These are phyloP conservation scores for Antitrichia curtipendula DNA, from an alignment of 225 moss, liverwort and hornwort species.

Conservation along the genomic window DNA sequence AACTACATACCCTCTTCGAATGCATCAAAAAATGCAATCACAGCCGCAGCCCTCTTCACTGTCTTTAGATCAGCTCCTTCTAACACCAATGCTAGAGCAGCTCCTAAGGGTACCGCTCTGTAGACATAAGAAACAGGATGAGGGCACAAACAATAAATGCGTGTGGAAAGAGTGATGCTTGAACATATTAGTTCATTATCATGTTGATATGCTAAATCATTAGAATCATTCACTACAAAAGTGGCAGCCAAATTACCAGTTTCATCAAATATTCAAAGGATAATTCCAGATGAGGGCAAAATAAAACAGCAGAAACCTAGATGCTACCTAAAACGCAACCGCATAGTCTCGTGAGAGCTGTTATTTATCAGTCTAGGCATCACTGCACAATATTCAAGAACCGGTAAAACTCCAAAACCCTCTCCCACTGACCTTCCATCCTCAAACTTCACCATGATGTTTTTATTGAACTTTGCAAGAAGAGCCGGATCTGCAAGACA, in stretches of 20 bases:
- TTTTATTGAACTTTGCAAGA: conserved; percentile 36
- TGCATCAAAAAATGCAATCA: conserved; percentile 59
- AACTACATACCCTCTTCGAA: conserved; percentile 70
- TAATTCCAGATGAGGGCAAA: background rate
- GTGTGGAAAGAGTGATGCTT: background rate
- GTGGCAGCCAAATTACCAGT: background rate
- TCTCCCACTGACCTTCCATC: conserved; percentile 58
- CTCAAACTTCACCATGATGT: conserved; percentile 63
- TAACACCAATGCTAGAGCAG: conserved; percentile 56
- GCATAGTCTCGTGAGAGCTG: background rate
- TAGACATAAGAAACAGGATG: background rate
- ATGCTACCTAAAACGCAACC: background rate
- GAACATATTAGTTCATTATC: background rate
- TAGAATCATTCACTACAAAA: background rate
- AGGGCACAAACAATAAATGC: background rate
- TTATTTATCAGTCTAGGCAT: background rate
- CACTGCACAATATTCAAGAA: background rate
- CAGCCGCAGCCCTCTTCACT: conserved; percentile 55
- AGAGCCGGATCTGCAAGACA: conserved; percentile 40
- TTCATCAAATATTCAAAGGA: background rate
- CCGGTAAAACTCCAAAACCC: background rate
- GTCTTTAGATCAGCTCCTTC: conserved; percentile 81
- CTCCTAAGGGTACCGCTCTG: conserved; percentile 57
- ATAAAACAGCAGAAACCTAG: background rate
- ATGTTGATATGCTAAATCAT: background rate